Evolutionary conservation across 2,329 filamentous ascomycete genomes (phyloP).

Genomic region (Trichoderma sp.): DNA sequence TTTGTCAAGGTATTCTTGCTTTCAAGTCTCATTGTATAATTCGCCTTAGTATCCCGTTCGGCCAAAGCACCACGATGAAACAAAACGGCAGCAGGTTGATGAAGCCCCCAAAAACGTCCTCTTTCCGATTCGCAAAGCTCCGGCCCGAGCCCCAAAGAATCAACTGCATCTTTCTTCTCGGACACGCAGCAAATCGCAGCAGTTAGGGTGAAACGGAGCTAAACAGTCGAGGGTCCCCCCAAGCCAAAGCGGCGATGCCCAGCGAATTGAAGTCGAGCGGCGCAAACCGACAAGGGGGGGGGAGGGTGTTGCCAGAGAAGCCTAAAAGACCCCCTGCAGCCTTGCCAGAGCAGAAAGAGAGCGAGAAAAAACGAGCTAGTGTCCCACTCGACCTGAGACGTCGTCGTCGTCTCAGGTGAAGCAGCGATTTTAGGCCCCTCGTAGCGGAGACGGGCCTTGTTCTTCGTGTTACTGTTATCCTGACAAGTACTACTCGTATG

Average conservation of each 20-base stretch:
- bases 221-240: conserved; percentile 8
- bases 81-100: not conserved
- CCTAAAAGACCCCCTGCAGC: conserved; percentile 24
- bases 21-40: no score
- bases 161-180: no score
- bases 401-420: conserved; percentile 32
- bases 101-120: not conserved
- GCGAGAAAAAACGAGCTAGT: not conserved
- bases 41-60: not conserved
- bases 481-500: not conserved
- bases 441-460: conserved; percentile 22
- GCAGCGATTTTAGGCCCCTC: conserved; percentile 21
- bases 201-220: conserved; percentile 26
- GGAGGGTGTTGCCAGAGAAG: no score
- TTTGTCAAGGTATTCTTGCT: no score
- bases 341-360: conserved; percentile 9
- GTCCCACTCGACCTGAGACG: conserved; percentile 32
- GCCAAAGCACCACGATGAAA: conserved; percentile 4
- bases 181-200: conserved; percentile 5
- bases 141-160: conserved; percentile 8
- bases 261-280: conserved; percentile 5
- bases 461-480: not conserved
- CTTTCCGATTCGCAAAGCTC: conserved; percentile 13
- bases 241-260: conserved; percentile 2
- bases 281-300: conserved; percentile 5